These are phyloP conservation scores for Sophora flavescens DNA, from an alignment of 306 rosid species.

Conservation along the genomic window DNA sequence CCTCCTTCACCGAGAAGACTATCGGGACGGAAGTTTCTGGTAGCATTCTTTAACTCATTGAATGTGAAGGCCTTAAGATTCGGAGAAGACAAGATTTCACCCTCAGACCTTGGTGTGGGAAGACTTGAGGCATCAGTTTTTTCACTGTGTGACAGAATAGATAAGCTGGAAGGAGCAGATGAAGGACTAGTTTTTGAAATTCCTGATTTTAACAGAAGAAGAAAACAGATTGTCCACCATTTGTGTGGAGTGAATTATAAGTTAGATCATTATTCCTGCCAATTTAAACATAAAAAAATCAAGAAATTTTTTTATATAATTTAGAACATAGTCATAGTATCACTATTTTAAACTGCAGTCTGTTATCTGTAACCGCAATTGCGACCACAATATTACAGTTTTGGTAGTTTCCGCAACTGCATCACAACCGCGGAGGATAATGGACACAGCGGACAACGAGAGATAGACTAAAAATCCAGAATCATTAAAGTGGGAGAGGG, in stretches of 20 bases:
- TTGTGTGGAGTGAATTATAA: no score
- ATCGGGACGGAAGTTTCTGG: slow-evolving; percentile 85
- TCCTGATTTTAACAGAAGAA: slow-evolving; percentile 54
- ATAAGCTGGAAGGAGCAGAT: slow-evolving; percentile 57
- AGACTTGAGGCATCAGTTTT: slow-evolving; percentile 61
- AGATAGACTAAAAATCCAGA: background rate
- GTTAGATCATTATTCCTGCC: background rate
- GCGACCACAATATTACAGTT: no score
- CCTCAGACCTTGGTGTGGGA: slow-evolving; percentile 84
- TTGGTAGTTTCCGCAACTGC: no score
- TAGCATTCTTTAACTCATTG: slow-evolving; percentile 78
- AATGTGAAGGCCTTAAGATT: slow-evolving; percentile 72
- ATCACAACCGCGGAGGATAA: no score
- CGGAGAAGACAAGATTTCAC: slow-evolving; percentile 83
- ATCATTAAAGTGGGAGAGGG: background rate
- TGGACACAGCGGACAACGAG: no score
- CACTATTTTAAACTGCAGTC: no score
- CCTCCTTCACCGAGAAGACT: slow-evolving; percentile 94
- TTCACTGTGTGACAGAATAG: slow-evolving; percentile 56
- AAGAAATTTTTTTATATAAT: no score
- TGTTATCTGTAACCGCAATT: no score
- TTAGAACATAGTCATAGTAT: no score
- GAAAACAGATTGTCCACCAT: slow-evolving; percentile 29
- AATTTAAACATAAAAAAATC: background rate
- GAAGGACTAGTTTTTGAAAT: slow-evolving; percentile 63